A percentile compares a stretch with the other conserved stretches of the same genome.
Conservation (phyloP, 345 rosid genomes). For the Geranium brycei region DNA sequence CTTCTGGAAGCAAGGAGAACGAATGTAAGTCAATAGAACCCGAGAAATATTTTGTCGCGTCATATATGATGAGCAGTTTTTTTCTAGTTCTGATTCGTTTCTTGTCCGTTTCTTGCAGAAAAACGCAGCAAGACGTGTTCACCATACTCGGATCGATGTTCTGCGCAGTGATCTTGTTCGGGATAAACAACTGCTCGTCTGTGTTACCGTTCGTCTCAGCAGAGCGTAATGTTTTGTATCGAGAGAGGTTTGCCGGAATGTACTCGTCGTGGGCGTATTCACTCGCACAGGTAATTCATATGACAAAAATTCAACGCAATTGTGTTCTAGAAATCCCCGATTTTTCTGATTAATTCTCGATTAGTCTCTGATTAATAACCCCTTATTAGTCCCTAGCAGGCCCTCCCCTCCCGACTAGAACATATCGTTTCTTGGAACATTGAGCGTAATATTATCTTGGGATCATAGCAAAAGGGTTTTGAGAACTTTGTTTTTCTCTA, state of each 20-base stretch:
- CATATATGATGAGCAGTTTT: too few relatives aligned
- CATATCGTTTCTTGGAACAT: too few relatives aligned
- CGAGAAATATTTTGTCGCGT: too few relatives aligned
- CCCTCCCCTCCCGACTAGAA: too few relatives aligned
- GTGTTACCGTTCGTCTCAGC: constrained; percentile 40
- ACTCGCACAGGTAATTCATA: constrained; percentile 40
- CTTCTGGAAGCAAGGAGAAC: constrained; percentile 58
- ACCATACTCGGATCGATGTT: constrained; percentile 47
- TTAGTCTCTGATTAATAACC: too few relatives aligned
- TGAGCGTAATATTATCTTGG: not conserved
- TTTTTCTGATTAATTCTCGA: not conserved
- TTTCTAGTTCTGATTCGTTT: not conserved
- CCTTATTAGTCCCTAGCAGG: too few relatives aligned
- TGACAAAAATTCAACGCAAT: not conserved
- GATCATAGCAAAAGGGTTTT: too few relatives aligned
- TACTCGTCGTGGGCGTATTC: constrained; percentile 65
- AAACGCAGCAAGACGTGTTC: constrained; percentile 51
- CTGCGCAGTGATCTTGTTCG: constrained; percentile 36
- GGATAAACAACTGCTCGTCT: constrained; percentile 50
- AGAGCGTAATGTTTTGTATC: constrained; percentile 57
- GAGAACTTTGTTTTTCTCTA: too few relatives aligned
- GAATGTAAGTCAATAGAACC: constrained; percentile 31
- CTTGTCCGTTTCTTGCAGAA: constrained; percentile 18
- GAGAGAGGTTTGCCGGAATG: constrained; percentile 79
- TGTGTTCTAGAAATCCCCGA: not conserved